phyloP scores from a whole-genome alignment of 2,329 filamentous ascomycete genomes.

The Calonectria pseudoturangicola region DNA sequence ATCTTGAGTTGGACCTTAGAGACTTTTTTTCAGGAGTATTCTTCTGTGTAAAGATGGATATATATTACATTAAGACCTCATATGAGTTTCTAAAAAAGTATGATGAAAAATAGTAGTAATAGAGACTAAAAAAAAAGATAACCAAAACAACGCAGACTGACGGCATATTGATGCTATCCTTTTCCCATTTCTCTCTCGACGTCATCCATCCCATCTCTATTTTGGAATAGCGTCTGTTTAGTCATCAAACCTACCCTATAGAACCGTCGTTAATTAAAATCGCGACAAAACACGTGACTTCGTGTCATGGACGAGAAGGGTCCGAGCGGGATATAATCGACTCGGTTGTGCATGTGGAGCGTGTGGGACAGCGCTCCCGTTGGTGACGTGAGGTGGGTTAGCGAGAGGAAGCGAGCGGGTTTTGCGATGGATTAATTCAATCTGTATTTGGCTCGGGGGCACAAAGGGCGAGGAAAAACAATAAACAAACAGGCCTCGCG shows the following conservation, averaged over 20 bases:
- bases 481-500: constrained; percentile 13
- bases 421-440: background rate
- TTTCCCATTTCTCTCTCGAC: background rate
- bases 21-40: too few species aligned
- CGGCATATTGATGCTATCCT: background rate
- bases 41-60: too few species aligned
- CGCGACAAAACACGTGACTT: constrained; percentile 56
- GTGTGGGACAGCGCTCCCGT: constrained; percentile 39
- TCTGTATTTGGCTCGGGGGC: background rate
- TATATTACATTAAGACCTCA: too few species aligned
- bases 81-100: too few species aligned
- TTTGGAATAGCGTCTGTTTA: background rate
- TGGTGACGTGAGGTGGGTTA: constrained; percentile 25
- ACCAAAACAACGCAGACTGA: too few species aligned
- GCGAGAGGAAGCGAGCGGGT: constrained; percentile 1
- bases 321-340: constrained; percentile 46
- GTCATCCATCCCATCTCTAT: too few species aligned
- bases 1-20: too few species aligned
- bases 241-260: constrained; percentile 24
- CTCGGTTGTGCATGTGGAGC: constrained; percentile 33
- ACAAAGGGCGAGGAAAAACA: background rate
- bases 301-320: constrained; percentile 58
- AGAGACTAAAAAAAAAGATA: too few species aligned
- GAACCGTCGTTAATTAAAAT: constrained; percentile 5
- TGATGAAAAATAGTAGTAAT: too few species aligned